Evolutionary conservation across 106 monocot species (phyloP).

Genomic region (Acanthochlamys bracteata): DNA sequence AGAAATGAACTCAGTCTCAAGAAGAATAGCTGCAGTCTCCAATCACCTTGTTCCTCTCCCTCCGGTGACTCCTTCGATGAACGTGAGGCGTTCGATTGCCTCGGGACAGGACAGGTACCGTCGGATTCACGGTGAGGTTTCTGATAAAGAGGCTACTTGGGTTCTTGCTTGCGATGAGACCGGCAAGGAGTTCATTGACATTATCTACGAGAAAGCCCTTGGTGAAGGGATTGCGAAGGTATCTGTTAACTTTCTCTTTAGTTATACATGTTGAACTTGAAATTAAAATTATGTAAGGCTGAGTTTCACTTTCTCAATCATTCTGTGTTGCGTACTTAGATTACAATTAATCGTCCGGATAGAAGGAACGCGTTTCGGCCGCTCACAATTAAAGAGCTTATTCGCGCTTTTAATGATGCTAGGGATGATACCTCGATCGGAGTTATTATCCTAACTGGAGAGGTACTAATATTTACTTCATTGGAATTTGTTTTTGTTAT

Average conservation of each 20-base stretch:
- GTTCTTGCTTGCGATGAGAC: conserved; percentile 30
- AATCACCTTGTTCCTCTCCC: conserved; percentile 30
- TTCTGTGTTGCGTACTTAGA: conserved; percentile 23
- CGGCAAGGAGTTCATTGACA: conserved; percentile 55
- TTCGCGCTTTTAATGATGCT: conserved; percentile 80
- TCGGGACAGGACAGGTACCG: conserved; percentile 44
- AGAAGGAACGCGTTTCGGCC: conserved; percentile 89
- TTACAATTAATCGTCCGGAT: conserved; percentile 87
- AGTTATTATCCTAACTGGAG: conserved; percentile 74
- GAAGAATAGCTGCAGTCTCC: conserved; percentile 41
- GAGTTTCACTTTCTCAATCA: neutral
- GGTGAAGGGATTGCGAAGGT: conserved; percentile 95
- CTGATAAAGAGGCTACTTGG: conserved; percentile 39
- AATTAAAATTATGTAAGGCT: neutral
- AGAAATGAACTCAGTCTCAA: conserved; percentile 15
- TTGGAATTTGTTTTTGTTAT: neutral
- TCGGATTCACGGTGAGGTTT: conserved; percentile 72
- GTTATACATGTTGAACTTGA: neutral
- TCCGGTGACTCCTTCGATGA: neutral
- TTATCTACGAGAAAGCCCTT: conserved; percentile 81
- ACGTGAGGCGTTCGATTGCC: conserved; percentile 7
- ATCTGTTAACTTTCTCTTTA: neutral
- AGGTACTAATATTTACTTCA: conserved; percentile 46
- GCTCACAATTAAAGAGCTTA: conserved; percentile 80
- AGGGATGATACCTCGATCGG: conserved; percentile 83